Conservation (phyloP, 768 basidiomycete genomes). For the Xerocomus potaroensis region DNA sequence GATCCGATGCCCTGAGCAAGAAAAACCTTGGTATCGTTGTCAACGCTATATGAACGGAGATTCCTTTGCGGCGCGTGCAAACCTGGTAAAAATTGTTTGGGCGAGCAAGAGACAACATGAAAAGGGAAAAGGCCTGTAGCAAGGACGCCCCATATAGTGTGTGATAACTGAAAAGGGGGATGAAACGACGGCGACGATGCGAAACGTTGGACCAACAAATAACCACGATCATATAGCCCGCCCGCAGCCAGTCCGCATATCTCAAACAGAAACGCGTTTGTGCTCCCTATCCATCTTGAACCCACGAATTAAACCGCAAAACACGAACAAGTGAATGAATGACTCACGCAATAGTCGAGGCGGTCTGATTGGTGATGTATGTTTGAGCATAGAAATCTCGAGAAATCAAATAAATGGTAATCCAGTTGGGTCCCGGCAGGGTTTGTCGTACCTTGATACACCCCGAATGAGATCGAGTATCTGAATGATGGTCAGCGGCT, state of each 20-base stretch:
- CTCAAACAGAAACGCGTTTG: slow-evolving; percentile 44
- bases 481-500: slow-evolving; percentile 15
- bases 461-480: slow-evolving; percentile 38
- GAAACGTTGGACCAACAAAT: slow-evolving; percentile 36
- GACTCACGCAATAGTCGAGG: slow-evolving; percentile 39
- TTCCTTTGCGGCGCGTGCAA: not conserved
- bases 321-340: not conserved
- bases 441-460: slow-evolving; percentile 36
- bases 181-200: not conserved
- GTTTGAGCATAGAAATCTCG: slow-evolving; percentile 38
- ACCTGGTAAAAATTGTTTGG: slow-evolving; percentile 43
- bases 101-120: slow-evolving; percentile 44
- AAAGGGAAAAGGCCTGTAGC: slow-evolving; percentile 32
- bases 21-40: slow-evolving; percentile 38
- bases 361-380: slow-evolving; percentile 34
- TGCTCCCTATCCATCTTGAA: slow-evolving; percentile 44
- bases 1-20: slow-evolving; percentile 46
- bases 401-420: not conserved
- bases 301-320: not conserved
- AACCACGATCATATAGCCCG: slow-evolving; percentile 48
- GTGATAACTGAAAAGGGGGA: slow-evolving; percentile 17
- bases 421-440: not conserved
- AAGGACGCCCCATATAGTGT: slow-evolving; percentile 27
- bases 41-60: not conserved
- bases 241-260: slow-evolving; percentile 44